Conservation (phyloP, 2,329 filamentous ascomycete genomes). For the Shiraia sp. region DNA sequence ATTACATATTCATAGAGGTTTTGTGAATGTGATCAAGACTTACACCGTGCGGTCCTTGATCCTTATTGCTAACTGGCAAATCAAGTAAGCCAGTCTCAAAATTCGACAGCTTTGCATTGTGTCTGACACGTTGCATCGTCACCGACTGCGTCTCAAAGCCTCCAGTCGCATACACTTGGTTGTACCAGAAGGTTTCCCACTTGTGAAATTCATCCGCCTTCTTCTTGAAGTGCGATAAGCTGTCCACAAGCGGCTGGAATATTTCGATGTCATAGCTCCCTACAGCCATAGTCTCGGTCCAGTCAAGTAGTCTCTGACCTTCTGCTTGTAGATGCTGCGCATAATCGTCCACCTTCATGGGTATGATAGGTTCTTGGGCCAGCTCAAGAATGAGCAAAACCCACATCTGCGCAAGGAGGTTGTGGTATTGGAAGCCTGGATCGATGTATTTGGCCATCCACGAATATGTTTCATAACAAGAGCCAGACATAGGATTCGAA, state of each 20-base stretch:
- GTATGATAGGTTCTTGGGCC: conserved; percentile 77
- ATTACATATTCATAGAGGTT: background rate
- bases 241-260: conserved; percentile 64
- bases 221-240: conserved; percentile 63
- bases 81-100: conserved; percentile 88
- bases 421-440: conserved; percentile 81
- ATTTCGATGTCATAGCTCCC: conserved; percentile 50
- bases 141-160: conserved; percentile 76
- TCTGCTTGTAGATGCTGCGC: conserved; percentile 67
- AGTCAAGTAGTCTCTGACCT: conserved; percentile 69
- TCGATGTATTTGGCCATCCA: conserved; percentile 83
- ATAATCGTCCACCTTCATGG: conserved; percentile 79
- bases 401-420: conserved; percentile 76
- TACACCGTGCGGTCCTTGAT: conserved; percentile 61
- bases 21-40: too few species aligned
- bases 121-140: conserved; percentile 68
- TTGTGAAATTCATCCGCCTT: conserved; percentile 68
- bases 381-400: conserved; percentile 84
- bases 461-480: conserved; percentile 86
- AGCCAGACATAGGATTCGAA: conserved; percentile 69
- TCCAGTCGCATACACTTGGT: conserved; percentile 68
- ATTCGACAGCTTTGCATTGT: conserved; percentile 76
- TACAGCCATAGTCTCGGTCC: conserved; percentile 56
- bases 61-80: conserved; percentile 59
- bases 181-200: conserved; percentile 80